phyloP scores from a whole-genome alignment of 2,329 filamentous ascomycete genomes.

The Thelonectria rubi region DNA sequence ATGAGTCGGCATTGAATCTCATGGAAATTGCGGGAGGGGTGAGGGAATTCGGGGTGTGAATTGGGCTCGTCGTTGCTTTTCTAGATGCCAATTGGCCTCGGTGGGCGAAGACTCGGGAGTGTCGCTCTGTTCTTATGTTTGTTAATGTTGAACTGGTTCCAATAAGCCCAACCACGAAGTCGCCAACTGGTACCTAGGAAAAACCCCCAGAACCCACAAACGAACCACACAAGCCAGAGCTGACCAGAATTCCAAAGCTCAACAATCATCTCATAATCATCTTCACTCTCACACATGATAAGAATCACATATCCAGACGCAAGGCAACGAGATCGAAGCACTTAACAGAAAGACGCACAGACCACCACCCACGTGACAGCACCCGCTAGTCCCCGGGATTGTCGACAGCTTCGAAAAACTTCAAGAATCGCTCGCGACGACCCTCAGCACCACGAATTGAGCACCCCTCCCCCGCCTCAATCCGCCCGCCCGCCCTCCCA shows the following conservation, averaged over 20 bases:
- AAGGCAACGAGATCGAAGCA: too few relatives aligned
- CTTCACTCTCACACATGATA: too few relatives aligned
- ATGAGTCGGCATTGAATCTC: neutral
- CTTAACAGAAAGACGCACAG: constrained; percentile 19
- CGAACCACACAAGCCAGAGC: too few relatives aligned
- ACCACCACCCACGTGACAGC: constrained; percentile 31
- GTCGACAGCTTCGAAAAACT: constrained; percentile 54
- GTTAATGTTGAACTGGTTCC: too few relatives aligned
- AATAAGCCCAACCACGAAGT: too few relatives aligned
- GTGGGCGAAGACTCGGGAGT: too few relatives aligned
- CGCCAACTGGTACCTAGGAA: too few relatives aligned
- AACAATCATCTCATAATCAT: too few relatives aligned
- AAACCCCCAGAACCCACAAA: too few relatives aligned
- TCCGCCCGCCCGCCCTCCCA: constrained; percentile 2
- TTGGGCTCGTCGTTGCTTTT: neutral
- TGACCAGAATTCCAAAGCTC: too few relatives aligned
- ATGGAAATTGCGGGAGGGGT: neutral
- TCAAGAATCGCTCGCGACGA: constrained; percentile 46
- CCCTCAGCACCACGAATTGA: constrained; percentile 39
- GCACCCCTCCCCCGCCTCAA: constrained; percentile 35
- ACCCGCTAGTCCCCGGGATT: constrained; percentile 35
- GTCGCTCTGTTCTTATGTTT: too few relatives aligned
- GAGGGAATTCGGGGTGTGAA: neutral
- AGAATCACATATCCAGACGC: neutral
- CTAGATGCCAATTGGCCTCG: neutral